Evolutionary conservation across 108 stramenopile species (phyloP).

Genomic region (Fragilaria radians): DNA sequence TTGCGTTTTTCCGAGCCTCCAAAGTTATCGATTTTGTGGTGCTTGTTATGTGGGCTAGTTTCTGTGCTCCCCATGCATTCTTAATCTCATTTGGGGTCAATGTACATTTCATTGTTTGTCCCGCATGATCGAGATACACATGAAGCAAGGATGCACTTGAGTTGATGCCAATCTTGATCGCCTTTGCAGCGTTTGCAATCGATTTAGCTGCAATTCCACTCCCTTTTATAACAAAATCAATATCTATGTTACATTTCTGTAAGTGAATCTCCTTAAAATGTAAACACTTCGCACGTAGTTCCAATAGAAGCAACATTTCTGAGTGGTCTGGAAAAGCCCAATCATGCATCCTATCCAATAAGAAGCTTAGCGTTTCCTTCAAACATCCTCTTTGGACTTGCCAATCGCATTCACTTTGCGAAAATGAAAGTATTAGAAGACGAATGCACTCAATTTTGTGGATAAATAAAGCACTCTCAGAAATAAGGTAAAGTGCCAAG

Average conservation of each 20-base stretch:
- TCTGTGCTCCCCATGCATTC: slow-evolving; percentile 15
- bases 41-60: slow-evolving; percentile 15
- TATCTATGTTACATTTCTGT: neutral
- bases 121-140: slow-evolving; percentile 13
- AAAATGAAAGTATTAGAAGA: neutral
- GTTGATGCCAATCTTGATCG: slow-evolving; percentile 23
- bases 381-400: neutral
- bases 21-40: slow-evolving; percentile 19
- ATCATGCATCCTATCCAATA: neutral
- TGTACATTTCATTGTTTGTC: slow-evolving; percentile 13
- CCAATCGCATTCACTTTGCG: neutral
- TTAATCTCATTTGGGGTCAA: slow-evolving; percentile 1
- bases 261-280: neutral
- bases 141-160: slow-evolving; percentile 7
- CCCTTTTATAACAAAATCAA: slow-evolving; percentile 11
- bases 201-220: slow-evolving; percentile 17
- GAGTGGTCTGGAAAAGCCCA: neutral
- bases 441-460: neutral
- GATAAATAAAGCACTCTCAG: neutral
- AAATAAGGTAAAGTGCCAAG: neutral
- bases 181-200: slow-evolving; percentile 22
- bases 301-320: neutral
- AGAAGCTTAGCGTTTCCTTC: neutral
- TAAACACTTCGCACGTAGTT: neutral
- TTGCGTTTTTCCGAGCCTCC: slow-evolving; percentile 9